Evolutionary conservation across 306 rosid genomes (phyloP), one percentile per base, ranked within the genome.

Genomic region (Dryas octopetala): DNA sequence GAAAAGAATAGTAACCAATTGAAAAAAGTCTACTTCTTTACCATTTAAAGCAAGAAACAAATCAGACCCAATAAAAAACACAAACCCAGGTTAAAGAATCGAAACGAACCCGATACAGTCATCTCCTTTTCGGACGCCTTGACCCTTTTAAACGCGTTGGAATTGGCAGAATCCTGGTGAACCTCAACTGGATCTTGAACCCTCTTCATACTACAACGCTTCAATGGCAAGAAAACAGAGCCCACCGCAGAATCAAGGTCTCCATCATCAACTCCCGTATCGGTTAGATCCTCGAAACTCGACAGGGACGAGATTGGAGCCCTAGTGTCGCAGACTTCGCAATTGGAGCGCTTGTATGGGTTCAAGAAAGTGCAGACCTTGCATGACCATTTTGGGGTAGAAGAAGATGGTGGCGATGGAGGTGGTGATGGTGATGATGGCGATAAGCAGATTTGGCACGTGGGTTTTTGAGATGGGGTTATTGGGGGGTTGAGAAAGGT

Each of bases 291-390:
- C 76, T 78, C 74, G n/a, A 88, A 75, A 73, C 80, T 78, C 8
- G 97, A 88, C 16, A 88, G 78, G 8, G 96, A 88, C 16, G 86
- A 85, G 66, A 84, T 82, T 3, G 89, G 84, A 70, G 87, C 86
- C 65, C 96, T 88, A 11, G 96, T 83, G 65, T 65, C 86, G 28
- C 98, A 91, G 61, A 95, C 74, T 9, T 89, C 85, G 80, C 97
- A 91, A 49, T 76, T 75, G 10, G 93, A 44, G 74, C 66, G 84
- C 23, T 80, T 86, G 71, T 86, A 91, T 0, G 89, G 84, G 89
- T 94, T 94, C 65, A 91, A 74, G 73, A 94, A 88, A 53, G 97
- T 94, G 90, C 98, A 94, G 17, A 91, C 94, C 76, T 85, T 94
- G 90, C 97, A 92, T 5, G 96, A 74, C 98, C 98, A 93, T 83